phyloP scores from a whole-genome alignment of 2,329 filamentous ascomycete species.

The Pseudogymnoascus sp. region DNA sequence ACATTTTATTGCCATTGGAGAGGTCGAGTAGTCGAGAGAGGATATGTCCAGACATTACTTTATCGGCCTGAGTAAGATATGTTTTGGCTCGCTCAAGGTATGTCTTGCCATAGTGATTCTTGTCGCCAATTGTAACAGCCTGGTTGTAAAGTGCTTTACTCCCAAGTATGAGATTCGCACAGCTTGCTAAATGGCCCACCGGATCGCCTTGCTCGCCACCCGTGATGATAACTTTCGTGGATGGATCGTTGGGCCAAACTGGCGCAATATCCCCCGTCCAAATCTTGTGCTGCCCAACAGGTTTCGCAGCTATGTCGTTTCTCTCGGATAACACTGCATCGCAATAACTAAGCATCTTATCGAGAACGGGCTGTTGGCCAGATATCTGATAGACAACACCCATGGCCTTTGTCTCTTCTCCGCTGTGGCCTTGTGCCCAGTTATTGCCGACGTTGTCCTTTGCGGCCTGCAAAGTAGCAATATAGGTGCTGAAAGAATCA shows the following conservation, averaged over 20 bases:
- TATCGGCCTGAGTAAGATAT: neutral
- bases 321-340: slow-evolving; percentile 22
- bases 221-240: slow-evolving; percentile 16
- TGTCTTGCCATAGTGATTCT: neutral
- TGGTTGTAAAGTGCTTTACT: neutral
- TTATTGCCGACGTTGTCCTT: neutral
- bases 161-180: neutral
- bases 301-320: slow-evolving; percentile 20
- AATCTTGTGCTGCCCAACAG: slow-evolving; percentile 20
- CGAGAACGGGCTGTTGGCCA: slow-evolving; percentile 19
- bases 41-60: neutral
- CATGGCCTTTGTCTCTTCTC: slow-evolving; percentile 21
- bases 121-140: neutral
- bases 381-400: slow-evolving; percentile 21
- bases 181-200: neutral
- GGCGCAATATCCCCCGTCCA: slow-evolving; percentile 21
- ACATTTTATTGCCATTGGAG: slow-evolving; percentile 21
- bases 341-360: slow-evolving; percentile 23
- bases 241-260: slow-evolving; percentile 19
- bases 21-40: neutral
- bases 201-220: slow-evolving; percentile 1
- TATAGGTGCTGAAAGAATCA: slow-evolving; percentile 18
- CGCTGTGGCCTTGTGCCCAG: slow-evolving; percentile 7
- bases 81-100: neutral
- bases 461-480: neutral